Evolutionary conservation across 345 rosid genomes (phyloP), one percentile per base, ranked within the genome.

Genomic region (Pseudoturritis turrita): DNA sequence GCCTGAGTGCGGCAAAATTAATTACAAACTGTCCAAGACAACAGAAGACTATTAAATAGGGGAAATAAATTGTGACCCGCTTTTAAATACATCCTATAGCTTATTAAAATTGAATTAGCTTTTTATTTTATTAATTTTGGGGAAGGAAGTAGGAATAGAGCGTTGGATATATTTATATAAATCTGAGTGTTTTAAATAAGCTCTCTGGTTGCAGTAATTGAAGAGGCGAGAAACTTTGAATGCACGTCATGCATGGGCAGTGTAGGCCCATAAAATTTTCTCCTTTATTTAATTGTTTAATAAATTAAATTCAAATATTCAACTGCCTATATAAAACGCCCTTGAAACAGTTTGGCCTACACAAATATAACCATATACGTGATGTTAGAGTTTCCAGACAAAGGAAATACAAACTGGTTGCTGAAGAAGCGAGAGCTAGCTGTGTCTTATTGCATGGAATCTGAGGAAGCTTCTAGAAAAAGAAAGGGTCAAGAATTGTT

Each of bases 191-290:
- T 70, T 57, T 70, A 11, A 70, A 59, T 60, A 59, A 58, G 59
- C 41, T 36, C 75, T 47, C 75, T 49, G 58, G 68, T 14, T 49
- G 28, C 17, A 53, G 71, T 39, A 75, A 65, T 72, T 67, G 70
- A 72, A 70, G 77, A 79, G 78, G 52, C 18, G 43, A 15, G 82
- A 85, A 74, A 80, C 80, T 85, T 77, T 82, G 70, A 79, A 61
- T 59, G 74, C 83, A 85, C 86, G 82, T 84, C 84, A 84, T 83
- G 83, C 86, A 76, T 59, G 75, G 52, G 64, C 76, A 70, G 36
- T 53, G 63, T 62, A 62, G 62, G 74, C 44, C 25, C 70, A 62
- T 73, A 45, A 59, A 28, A 52, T 17, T 39, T 9, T 19, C 12
- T 71, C 25, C 67, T 39, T n/a, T 73, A 51, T 22, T 55, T 37